These are phyloP conservation scores for Alternaria arborescens DNA, from an alignment of 2,329 filamentous ascomycete species.

Conservation along the genomic window DNA sequence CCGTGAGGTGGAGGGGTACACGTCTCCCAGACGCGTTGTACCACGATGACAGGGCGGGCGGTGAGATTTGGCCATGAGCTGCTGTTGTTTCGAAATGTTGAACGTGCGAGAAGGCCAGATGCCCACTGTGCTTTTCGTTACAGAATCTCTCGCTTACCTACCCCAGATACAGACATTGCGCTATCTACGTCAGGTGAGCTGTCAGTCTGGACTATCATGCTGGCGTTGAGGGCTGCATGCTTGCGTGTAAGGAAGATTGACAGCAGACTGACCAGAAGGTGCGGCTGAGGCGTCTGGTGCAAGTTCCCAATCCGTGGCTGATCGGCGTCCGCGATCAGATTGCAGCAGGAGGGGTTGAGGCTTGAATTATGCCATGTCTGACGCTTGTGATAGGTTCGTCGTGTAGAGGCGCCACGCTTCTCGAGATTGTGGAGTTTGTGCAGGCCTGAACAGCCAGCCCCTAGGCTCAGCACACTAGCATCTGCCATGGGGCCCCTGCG, in stretches of 20 bases:
- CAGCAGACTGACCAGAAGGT: slow-evolving; percentile 2
- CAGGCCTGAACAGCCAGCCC: slow-evolving; percentile 22
- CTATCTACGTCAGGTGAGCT: neutral
- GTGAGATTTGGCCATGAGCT: slow-evolving; percentile 9
- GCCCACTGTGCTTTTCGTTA: slow-evolving; percentile 1
- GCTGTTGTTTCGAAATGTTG: slow-evolving; percentile 4
- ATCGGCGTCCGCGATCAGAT: slow-evolving; percentile 22
- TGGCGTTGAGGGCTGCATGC: slow-evolving; percentile 3
- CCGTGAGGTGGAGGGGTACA: slow-evolving; percentile 5
- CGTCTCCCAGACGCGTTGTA: slow-evolving; percentile 5
- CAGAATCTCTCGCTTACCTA: slow-evolving; percentile 2
- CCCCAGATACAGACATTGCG: slow-evolving; percentile 2
- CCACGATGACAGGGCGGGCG: slow-evolving; percentile 6
- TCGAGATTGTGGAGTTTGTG: slow-evolving; percentile 19
- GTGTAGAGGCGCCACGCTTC: slow-evolving; percentile 13
- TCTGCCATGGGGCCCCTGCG: slow-evolving; percentile 30
- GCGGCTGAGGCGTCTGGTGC: slow-evolving; percentile 19
- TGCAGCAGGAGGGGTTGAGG: slow-evolving; percentile 14
- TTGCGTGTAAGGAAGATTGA: neutral
- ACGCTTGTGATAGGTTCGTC: slow-evolving; percentile 16
- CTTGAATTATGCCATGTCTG: slow-evolving; percentile 7
- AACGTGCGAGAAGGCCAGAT: neutral
- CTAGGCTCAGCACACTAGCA: slow-evolving; percentile 25
- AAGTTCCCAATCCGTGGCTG: slow-evolving; percentile 10
- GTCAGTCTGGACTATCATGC: neutral